phyloP scores from a whole-genome alignment of 2,329 filamentous ascomycete genomes.

The Calonectria montana region DNA sequence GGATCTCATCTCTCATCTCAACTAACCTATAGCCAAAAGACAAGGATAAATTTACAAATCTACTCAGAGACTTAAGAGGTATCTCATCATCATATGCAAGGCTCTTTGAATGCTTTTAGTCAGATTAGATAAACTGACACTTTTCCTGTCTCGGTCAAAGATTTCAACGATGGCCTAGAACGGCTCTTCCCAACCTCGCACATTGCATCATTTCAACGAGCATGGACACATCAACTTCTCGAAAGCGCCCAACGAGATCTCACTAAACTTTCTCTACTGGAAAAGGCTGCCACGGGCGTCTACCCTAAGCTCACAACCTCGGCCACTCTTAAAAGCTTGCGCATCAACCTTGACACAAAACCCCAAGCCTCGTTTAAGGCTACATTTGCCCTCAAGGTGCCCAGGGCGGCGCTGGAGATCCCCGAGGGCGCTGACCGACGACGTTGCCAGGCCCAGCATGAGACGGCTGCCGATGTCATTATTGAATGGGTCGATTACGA shows the following conservation, averaged over 20 bases:
- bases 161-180: constrained; percentile 61
- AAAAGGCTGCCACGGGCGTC: constrained; percentile 53
- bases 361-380: constrained; percentile 55
- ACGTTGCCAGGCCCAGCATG: constrained; percentile 49
- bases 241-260: constrained; percentile 56
- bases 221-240: constrained; percentile 61
- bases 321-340: constrained; percentile 57
- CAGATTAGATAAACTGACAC: constrained; percentile 7
- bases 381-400: constrained; percentile 55
- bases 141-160: constrained; percentile 32
- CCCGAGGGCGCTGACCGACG: constrained; percentile 21
- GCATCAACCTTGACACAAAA: constrained; percentile 58
- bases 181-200: constrained; percentile 57
- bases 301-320: constrained; percentile 57
- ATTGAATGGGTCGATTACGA: constrained; percentile 61
- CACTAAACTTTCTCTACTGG: constrained; percentile 54
- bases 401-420: constrained; percentile 45
- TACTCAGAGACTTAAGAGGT: constrained; percentile 56
- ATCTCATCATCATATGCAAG: not conserved
- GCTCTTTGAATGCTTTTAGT: not conserved
- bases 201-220: constrained; percentile 55
- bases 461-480: constrained; percentile 49
- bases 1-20: not conserved
- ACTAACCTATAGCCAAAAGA: constrained; percentile 42
- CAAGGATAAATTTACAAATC: constrained; percentile 57